Evolutionary conservation across 192 early-diverging fungal genomes (phyloP).

Genomic region (Umbelopsis sp.): DNA sequence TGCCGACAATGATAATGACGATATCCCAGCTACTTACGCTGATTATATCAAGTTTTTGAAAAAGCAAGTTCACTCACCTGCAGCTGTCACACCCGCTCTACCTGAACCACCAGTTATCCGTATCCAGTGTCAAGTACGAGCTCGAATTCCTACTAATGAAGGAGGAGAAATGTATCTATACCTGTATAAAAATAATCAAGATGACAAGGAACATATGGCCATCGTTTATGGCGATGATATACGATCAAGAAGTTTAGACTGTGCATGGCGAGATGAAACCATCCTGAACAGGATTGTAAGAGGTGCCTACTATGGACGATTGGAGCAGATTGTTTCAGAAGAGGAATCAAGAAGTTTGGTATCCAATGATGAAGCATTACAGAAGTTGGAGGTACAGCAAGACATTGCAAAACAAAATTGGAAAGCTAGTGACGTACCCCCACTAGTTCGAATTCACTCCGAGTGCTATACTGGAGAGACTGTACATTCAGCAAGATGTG

Average conservation of each 20-base stretch:
- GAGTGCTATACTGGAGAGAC: slow-evolving; percentile 98
- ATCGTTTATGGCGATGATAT: slow-evolving; percentile 91
- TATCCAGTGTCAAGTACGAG: slow-evolving; percentile 64
- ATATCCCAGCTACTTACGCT: slow-evolving; percentile 19
- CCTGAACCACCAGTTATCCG: slow-evolving; percentile 18
- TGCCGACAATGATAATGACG: not conserved
- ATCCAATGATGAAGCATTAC: slow-evolving; percentile 21
- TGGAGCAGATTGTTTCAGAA: slow-evolving; percentile 42
- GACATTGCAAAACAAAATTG: slow-evolving; percentile 22
- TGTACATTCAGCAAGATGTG: slow-evolving; percentile 86
- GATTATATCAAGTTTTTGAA: slow-evolving; percentile 40
- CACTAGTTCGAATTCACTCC: slow-evolving; percentile 92
- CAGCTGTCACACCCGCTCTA: slow-evolving; percentile 30
- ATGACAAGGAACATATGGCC: slow-evolving; percentile 92
- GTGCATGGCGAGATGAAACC: slow-evolving; percentile 65
- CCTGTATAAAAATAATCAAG: slow-evolving; percentile 81
- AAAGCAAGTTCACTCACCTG: slow-evolving; percentile 31
- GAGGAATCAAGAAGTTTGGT: slow-evolving; percentile 32
- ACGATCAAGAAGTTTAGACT: slow-evolving; percentile 67
- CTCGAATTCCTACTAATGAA: slow-evolving; percentile 78
- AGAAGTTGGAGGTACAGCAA: slow-evolving; percentile 32
- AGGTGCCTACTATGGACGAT: slow-evolving; percentile 70
- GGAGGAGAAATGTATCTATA: slow-evolving; percentile 80
- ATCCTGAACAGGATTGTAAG: slow-evolving; percentile 78
- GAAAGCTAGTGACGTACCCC: slow-evolving; percentile 37